phyloP scores from a whole-genome alignment of 768 basidiomycete genomes.

The Kwoniella pini region DNA sequence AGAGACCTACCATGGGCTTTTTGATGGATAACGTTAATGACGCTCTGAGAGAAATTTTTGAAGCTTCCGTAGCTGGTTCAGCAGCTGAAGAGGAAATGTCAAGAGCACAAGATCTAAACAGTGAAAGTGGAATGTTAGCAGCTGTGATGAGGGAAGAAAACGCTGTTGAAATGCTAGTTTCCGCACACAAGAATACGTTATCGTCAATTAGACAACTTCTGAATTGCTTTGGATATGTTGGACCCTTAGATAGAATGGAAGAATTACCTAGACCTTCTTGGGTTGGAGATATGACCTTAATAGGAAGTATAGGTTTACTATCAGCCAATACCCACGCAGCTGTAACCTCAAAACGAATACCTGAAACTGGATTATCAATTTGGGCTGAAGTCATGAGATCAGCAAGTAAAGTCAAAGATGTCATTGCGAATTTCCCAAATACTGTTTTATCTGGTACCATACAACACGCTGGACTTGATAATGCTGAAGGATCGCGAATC shows the following conservation, averaged over 20 bases:
- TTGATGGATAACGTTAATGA: constrained; percentile 42
- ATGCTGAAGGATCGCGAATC: constrained; percentile 15
- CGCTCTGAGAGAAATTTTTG: constrained; percentile 42
- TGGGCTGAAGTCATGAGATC: constrained; percentile 42
- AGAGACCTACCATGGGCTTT: constrained; percentile 27
- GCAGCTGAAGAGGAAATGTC: constrained; percentile 47
- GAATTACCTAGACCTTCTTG: constrained; percentile 45
- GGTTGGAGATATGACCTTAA: constrained; percentile 62
- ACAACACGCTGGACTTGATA: constrained; percentile 5
- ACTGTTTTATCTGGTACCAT: constrained; percentile 10
- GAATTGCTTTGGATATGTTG: constrained; percentile 42
- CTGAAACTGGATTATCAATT: constrained; percentile 36
- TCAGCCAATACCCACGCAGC: constrained; percentile 65
- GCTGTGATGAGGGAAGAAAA: constrained; percentile 37
- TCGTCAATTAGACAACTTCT: constrained; percentile 29
- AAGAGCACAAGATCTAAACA: constrained; percentile 29
- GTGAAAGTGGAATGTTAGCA: constrained; percentile 22
- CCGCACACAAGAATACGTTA: constrained; percentile 21
- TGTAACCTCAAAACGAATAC: constrained; percentile 30
- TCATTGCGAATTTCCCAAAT: constrained; percentile 28
- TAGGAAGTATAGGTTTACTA: constrained; percentile 62
- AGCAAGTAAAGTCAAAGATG: constrained; percentile 40
- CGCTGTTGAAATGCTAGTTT: constrained; percentile 29
- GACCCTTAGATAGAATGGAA: constrained; percentile 37
- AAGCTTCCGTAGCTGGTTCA: constrained; percentile 41